These are phyloP conservation scores for Pseudoneurospora amorphoporcata DNA, from an alignment of 495 filamentous ascomycete species.

Conservation along the genomic window DNA sequence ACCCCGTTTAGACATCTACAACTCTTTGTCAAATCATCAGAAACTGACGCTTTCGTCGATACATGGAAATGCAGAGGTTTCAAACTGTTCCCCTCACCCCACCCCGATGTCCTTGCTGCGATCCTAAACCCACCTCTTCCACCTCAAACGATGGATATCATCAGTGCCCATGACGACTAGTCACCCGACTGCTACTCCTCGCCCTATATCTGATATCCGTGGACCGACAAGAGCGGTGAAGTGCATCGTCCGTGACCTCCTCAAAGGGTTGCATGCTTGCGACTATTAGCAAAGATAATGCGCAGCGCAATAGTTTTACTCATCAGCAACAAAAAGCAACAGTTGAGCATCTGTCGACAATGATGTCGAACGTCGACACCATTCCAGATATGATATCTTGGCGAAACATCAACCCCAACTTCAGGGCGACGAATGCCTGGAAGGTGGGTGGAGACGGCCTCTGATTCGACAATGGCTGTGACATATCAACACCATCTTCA, in stretches of 20 bases:
- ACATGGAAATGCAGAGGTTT: background rate
- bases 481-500: conserved; percentile 18
- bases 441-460: conserved; percentile 20
- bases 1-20: background rate
- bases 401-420: background rate
- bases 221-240: conserved; percentile 20
- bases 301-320: background rate
- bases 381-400: background rate
- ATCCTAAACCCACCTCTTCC: background rate
- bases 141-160: background rate
- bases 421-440: background rate
- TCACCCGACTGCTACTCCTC: background rate
- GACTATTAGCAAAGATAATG: background rate
- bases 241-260: background rate
- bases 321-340: background rate
- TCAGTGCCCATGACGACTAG: background rate
- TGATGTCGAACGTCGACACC: background rate
- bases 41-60: background rate
- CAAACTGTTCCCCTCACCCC: background rate
- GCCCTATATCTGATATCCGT: background rate
- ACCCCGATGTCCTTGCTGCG: background rate
- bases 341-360: background rate
- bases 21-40: background rate
- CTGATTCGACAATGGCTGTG: conserved; percentile 33
- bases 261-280: background rate